Conservation (phyloP, 345 rosid species). For the Turnera subulata region DNA sequence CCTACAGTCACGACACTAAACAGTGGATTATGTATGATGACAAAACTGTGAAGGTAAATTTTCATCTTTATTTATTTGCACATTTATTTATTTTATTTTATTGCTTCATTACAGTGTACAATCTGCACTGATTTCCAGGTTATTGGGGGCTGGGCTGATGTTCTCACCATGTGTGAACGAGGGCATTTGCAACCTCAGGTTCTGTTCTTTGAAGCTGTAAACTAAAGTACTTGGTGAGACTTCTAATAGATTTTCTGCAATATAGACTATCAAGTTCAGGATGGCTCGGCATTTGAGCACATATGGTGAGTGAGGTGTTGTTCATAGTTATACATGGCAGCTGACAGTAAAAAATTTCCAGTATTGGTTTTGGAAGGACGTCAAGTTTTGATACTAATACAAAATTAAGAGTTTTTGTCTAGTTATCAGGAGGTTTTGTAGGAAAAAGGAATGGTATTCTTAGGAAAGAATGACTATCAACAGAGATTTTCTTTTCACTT, state of each 20-base stretch:
- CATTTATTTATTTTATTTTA: neutral
- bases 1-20: constrained; percentile 65
- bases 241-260: constrained; percentile 21
- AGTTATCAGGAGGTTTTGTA: constrained; percentile 17
- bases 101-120: constrained; percentile 1
- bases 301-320: constrained; percentile 12
- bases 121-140: constrained; percentile 42
- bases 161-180: constrained; percentile 66
- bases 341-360: constrained; percentile 13
- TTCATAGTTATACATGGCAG: constrained; percentile 20
- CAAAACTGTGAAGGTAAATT: constrained; percentile 78
- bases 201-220: constrained; percentile 77
- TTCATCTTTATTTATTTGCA: neutral
- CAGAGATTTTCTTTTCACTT: constrained; percentile 12
- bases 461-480: constrained; percentile 16
- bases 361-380: constrained; percentile 15
- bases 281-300: constrained; percentile 15
- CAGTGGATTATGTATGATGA: constrained; percentile 96
- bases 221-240: constrained; percentile 26
- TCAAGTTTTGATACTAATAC: constrained; percentile 12
- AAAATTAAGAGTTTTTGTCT: constrained; percentile 18
- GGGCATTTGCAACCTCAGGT: constrained; percentile 99
- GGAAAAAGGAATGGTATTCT: constrained; percentile 9
- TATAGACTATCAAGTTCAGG: constrained; percentile 11
- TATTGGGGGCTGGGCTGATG: constrained; percentile 83